Conservation (phyloP, 2,329 filamentous ascomycete species). For the Arthrinium puccinioides region DNA sequence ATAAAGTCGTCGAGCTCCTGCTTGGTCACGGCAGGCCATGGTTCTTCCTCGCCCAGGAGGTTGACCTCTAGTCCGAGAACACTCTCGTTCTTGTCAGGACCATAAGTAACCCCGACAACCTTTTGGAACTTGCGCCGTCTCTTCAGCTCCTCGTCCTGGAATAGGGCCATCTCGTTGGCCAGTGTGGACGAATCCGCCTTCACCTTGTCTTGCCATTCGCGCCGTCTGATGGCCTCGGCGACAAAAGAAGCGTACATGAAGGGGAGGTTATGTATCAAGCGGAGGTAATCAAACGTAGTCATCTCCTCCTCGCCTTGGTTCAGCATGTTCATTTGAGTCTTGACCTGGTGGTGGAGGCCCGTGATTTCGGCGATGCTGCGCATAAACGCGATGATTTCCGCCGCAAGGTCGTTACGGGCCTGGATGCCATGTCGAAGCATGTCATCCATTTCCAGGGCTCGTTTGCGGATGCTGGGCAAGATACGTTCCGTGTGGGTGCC, state of each 20-base stretch:
- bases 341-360: constrained; percentile 63
- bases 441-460: constrained; percentile 53
- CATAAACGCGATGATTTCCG: constrained; percentile 67
- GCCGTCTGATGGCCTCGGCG: constrained; percentile 75
- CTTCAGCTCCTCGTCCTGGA: constrained; percentile 88
- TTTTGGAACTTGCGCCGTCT: constrained; percentile 87
- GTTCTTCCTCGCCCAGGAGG: constrained; percentile 67
- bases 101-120: constrained; percentile 68
- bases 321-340: constrained; percentile 63
- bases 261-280: constrained; percentile 74
- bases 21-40: constrained; percentile 72
- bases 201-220: constrained; percentile 89
- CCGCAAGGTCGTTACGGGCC: constrained; percentile 60
- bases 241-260: constrained; percentile 86
- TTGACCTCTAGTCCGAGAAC: constrained; percentile 80
- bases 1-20: constrained; percentile 73
- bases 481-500: constrained; percentile 56
- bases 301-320: constrained; percentile 69
- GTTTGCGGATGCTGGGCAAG: constrained; percentile 49
- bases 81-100: constrained; percentile 57
- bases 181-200: constrained; percentile 78
- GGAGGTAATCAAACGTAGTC: constrained; percentile 73
- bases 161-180: constrained; percentile 86
- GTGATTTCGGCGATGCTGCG: constrained; percentile 76
- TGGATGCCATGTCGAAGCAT: constrained; percentile 53